These are phyloP conservation scores for Nelumbo lutea DNA, from an alignment of 164 flowering plant species.

Conservation along the genomic window DNA sequence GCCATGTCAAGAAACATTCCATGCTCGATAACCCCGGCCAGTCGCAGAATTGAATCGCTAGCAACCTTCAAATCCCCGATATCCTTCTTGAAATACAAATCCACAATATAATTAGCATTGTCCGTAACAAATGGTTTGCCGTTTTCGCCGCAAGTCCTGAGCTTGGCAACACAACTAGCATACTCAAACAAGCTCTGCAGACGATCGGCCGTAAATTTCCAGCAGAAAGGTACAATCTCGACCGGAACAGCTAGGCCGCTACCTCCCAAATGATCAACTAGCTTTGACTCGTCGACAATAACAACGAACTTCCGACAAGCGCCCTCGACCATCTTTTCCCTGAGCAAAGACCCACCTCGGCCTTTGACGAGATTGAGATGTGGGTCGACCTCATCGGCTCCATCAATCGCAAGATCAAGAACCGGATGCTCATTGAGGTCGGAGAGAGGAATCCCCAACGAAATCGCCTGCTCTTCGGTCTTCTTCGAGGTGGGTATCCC, in stretches of 20 bases:
- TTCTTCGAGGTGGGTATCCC: slow-evolving; percentile 82
- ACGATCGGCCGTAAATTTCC: slow-evolving; percentile 55
- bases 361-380: slow-evolving; percentile 77
- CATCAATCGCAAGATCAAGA: slow-evolving; percentile 86
- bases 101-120: slow-evolving; percentile 74
- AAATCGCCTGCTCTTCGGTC: slow-evolving; percentile 69
- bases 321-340: slow-evolving; percentile 90
- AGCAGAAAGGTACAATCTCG: slow-evolving; percentile 79
- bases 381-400: slow-evolving; percentile 94
- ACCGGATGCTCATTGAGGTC: slow-evolving; percentile 68
- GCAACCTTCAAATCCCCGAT: slow-evolving; percentile 72
- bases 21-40: slow-evolving; percentile 89
- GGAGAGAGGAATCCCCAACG: slow-evolving; percentile 69
- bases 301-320: slow-evolving; percentile 62
- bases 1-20: slow-evolving; percentile 97
- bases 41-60: slow-evolving; percentile 62
- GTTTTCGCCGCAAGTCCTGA: slow-evolving; percentile 33
- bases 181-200: slow-evolving; percentile 51
- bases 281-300: slow-evolving; percentile 75
- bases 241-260: slow-evolving; percentile 86
- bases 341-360: slow-evolving; percentile 81
- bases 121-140: slow-evolving; percentile 66
- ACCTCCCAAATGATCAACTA: slow-evolving; percentile 60
- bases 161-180: slow-evolving; percentile 63
- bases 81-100: slow-evolving; percentile 68